phyloP scores from a whole-genome alignment of 2,329 filamentous ascomycete species.

The Bipolaris zeicola region DNA sequence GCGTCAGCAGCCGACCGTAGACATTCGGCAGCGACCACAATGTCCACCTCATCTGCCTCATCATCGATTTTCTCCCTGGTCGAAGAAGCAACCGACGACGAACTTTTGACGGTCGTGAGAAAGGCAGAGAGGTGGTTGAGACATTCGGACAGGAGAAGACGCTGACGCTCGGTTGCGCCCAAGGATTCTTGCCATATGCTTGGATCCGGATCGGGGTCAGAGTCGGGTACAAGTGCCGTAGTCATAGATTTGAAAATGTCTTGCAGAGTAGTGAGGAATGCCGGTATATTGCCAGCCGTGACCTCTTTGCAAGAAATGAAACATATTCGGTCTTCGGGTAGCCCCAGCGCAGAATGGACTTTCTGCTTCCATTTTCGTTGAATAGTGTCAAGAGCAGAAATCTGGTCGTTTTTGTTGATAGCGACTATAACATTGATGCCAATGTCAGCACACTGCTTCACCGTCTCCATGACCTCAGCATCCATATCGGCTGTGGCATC shows the following conservation, averaged over 20 bases:
- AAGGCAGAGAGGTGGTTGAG: conserved; percentile 75
- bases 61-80: not conserved
- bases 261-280: conserved; percentile 71
- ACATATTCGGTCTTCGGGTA: conserved; percentile 55
- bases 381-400: conserved; percentile 42
- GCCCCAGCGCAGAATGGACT: conserved; percentile 27
- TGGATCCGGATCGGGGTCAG: conserved; percentile 59
- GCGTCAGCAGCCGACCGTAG: conserved; percentile 62
- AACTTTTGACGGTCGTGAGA: conserved; percentile 59
- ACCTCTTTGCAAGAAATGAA: conserved; percentile 75
- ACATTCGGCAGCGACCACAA: conserved; percentile 89
- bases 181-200: conserved; percentile 80
- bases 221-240: conserved; percentile 51
- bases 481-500: conserved; percentile 72
- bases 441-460: conserved; percentile 55
- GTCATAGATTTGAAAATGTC: conserved; percentile 73
- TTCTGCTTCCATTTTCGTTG: conserved; percentile 27
- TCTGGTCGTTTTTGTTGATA: conserved; percentile 65
- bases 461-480: conserved; percentile 62
- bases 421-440: conserved; percentile 63
- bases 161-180: conserved; percentile 88
- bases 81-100: conserved; percentile 8
- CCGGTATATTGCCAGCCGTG: conserved; percentile 68
- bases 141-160: conserved; percentile 77
- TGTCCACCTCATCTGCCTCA: conserved; percentile 66